These are phyloP conservation scores for Vigna angularis DNA, from an alignment of 306 rosid species.

Conservation along the genomic window DNA sequence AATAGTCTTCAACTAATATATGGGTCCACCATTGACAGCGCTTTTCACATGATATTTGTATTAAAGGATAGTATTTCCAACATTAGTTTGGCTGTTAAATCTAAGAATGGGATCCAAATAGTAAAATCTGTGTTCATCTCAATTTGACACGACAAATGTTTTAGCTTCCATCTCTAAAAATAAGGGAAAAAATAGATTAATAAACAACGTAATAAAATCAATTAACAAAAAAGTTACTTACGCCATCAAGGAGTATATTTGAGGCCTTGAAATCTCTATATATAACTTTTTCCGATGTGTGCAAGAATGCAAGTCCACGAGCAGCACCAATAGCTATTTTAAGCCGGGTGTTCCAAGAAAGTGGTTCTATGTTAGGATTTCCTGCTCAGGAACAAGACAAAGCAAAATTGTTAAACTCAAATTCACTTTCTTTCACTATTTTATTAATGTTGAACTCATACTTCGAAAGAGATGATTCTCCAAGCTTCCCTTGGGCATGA, in stretches of 20 bases:
- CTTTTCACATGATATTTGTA: constrained; percentile 2
- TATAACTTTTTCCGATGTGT: constrained; percentile 73
- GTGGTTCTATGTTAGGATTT: constrained; percentile 63
- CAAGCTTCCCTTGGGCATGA: constrained; percentile 85
- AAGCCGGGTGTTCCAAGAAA: constrained; percentile 78
- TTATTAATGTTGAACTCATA: constrained; percentile 47
- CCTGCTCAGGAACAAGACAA: constrained; percentile 54
- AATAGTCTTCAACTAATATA: constrained; percentile 14
- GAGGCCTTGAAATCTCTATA: constrained; percentile 95
- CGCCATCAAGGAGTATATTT: constrained; percentile 86
- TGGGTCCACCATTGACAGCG: not conserved
- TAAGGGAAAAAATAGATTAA: constrained; percentile 2
- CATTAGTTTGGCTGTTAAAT: not conserved
- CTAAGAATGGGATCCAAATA: not conserved
- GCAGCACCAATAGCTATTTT: constrained; percentile 90
- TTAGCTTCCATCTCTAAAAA: constrained; percentile 8
- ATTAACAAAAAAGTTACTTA: constrained; percentile 45
- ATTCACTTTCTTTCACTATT: constrained; percentile 22
- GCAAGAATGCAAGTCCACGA: constrained; percentile 85
- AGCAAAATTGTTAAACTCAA: constrained; percentile 31
- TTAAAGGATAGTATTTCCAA: not conserved
- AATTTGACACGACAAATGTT: not conserved
- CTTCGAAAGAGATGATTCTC: constrained; percentile 93
- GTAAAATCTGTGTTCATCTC: not conserved
- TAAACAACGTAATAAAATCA: constrained; percentile 19